These are phyloP conservation scores for Saccharomycopsis babjevae DNA, from an alignment of 805 yeast species.

Conservation along the genomic window DNA sequence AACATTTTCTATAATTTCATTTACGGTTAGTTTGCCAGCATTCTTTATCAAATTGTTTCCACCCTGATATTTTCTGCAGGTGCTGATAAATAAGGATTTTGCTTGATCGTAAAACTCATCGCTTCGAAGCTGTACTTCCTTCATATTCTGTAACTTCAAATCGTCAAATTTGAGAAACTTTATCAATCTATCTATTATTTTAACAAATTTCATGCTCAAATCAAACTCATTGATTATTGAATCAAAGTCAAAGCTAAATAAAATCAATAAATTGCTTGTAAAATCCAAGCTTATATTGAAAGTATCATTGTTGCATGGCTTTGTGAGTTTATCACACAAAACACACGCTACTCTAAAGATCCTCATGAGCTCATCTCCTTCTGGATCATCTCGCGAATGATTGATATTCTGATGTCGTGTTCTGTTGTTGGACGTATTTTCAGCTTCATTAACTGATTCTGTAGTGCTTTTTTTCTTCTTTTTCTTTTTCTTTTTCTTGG, in stretches of 20 bases:
- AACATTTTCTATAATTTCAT: constrained; percentile 1
- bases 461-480: not conserved
- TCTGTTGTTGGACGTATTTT: not conserved
- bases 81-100: not conserved
- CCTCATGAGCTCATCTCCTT: not conserved
- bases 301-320: constrained; percentile 15
- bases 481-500: not conserved
- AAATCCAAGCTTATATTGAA: constrained; percentile 17
- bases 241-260: constrained; percentile 6
- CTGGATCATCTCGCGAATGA: not conserved
- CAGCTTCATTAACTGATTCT: not conserved
- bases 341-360: constrained; percentile 4
- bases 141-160: not conserved
- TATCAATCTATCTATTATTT: constrained; percentile 7
- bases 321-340: constrained; percentile 16
- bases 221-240: constrained; percentile 3
- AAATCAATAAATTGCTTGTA: constrained; percentile 9
- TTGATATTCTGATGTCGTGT: too few species aligned
- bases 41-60: not conserved
- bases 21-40: not conserved
- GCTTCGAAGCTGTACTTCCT: not conserved
- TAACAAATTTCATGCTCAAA: constrained; percentile 2
- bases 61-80: not conserved
- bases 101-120: constrained; percentile 1
- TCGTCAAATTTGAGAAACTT: not conserved